Conservation (phyloP, 495 filamentous ascomycete genomes). For the Aspergillus leporis region DNA sequence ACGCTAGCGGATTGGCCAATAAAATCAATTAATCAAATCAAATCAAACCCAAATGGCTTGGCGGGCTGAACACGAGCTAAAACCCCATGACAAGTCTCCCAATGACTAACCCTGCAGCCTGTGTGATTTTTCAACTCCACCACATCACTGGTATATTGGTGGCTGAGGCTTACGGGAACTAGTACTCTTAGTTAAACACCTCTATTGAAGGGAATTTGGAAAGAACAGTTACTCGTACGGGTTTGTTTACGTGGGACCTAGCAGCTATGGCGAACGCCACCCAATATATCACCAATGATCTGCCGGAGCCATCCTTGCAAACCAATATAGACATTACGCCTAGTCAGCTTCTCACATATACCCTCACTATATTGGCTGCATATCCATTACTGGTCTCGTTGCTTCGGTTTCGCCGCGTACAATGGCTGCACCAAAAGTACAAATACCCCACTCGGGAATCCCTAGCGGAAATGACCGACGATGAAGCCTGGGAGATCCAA, state of each 20-base stretch:
- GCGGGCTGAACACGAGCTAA: too few species aligned
- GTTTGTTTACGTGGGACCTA: not conserved
- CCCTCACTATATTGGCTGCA: conserved; percentile 22
- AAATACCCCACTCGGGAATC: conserved; percentile 55
- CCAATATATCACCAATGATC: not conserved
- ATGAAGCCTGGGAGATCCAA: conserved; percentile 60
- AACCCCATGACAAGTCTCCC: too few species aligned
- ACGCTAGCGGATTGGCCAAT: too few species aligned
- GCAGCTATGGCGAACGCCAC: not conserved
- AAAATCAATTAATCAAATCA: too few species aligned
- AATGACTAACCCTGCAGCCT: too few species aligned
- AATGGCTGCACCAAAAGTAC: conserved; percentile 45
- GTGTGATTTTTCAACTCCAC: too few species aligned
- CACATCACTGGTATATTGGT: too few species aligned
- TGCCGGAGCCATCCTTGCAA: not conserved
- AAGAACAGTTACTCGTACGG: too few species aligned
- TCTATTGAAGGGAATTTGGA: too few species aligned
- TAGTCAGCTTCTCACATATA: conserved; percentile 28
- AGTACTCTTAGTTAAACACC: too few species aligned
- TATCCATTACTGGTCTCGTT: conserved; percentile 34
- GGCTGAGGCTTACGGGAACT: too few species aligned
- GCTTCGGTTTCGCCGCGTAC: conserved; percentile 52
- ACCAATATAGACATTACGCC: conserved; percentile 6
- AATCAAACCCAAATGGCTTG: too few species aligned
- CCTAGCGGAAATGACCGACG: conserved; percentile 61